These are phyloP conservation scores for Botryotinia convoluta DNA, from an alignment of 2,329 filamentous ascomycete genomes.

Conservation along the genomic window DNA sequence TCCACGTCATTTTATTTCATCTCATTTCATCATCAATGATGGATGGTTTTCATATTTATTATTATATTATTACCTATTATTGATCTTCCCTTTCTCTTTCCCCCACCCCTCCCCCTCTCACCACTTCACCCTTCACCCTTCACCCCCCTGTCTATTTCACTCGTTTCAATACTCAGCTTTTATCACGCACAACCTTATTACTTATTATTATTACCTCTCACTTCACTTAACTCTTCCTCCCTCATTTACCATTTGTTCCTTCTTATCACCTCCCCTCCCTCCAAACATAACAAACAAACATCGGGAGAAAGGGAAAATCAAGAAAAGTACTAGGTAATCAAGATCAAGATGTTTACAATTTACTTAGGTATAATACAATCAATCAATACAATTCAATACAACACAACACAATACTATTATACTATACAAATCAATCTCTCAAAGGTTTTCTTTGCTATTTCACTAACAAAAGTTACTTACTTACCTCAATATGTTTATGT, in stretches of 20 bases:
- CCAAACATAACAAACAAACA: background rate
- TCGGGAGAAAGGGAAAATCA: background rate
- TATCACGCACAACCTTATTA: background rate
- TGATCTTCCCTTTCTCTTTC: background rate
- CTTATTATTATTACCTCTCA: background rate
- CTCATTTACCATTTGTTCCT: background rate
- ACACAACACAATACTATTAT: background rate
- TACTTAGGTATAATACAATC: background rate
- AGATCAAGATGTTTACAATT: background rate
- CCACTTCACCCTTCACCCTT: background rate
- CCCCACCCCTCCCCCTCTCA: background rate
- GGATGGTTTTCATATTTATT: background rate
- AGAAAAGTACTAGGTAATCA: background rate
- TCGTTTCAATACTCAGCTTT: slow-evolving; percentile 9
- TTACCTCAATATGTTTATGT: background rate
- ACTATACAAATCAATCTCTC: background rate
- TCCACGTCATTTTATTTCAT: background rate
- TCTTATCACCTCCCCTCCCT: background rate
- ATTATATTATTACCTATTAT: background rate
- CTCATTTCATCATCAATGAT: background rate
- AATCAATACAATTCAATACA: background rate
- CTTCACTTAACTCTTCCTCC: background rate
- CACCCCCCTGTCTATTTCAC: slow-evolving; percentile 3
- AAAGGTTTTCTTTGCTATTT: background rate
- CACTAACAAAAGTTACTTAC: background rate